Percentiles rank a stretch among this genome's conserved stretches.
Evolutionary conservation across 805 yeast genomes (phyloP).

Genomic region (Pichia membranifaciens): DNA sequence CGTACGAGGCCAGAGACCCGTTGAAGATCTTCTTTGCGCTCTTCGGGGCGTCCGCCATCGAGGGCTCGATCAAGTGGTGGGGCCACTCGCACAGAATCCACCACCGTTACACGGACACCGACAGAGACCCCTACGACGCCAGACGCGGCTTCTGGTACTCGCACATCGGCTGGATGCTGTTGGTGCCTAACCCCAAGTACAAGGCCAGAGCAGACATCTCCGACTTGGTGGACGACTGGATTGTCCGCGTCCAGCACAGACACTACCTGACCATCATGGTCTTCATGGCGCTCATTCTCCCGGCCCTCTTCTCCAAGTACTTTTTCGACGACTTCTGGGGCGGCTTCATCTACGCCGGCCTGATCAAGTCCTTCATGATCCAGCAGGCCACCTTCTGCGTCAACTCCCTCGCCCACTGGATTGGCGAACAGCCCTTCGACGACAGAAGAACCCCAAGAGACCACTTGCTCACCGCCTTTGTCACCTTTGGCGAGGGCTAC

Average conservation of each 20-base stretch:
- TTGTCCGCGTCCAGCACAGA: slow-evolving; percentile 75
- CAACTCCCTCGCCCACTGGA: slow-evolving; percentile 81
- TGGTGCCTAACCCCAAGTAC: slow-evolving; percentile 73
- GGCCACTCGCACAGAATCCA: slow-evolving; percentile 79
- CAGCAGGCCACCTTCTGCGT: slow-evolving; percentile 87
- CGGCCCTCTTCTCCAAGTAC: slow-evolving; percentile 51
- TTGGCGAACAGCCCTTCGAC: slow-evolving; percentile 81
- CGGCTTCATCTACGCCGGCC: slow-evolving; percentile 73
- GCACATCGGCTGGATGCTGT: slow-evolving; percentile 83
- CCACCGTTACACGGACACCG: slow-evolving; percentile 80
- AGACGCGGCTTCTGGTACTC: slow-evolving; percentile 79
- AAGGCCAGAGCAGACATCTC: slow-evolving; percentile 78
- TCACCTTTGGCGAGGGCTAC: slow-evolving; percentile 85
- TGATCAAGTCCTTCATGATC: slow-evolving; percentile 59
- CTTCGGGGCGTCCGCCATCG: slow-evolving; percentile 78
- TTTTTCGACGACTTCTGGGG: slow-evolving; percentile 59
- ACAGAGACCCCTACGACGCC: slow-evolving; percentile 82
- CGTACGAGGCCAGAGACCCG: slow-evolving; percentile 59
- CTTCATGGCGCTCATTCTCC: slow-evolving; percentile 54
- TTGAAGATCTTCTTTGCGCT: slow-evolving; percentile 61
- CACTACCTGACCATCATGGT: slow-evolving; percentile 64
- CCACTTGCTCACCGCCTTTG: slow-evolving; percentile 72
- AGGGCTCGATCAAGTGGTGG: slow-evolving; percentile 90
- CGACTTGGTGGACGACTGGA: slow-evolving; percentile 73
- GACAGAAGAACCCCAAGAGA: slow-evolving; percentile 85